Conservation (phyloP, 129 eudicot species). For the Escallonia rubra region DNA sequence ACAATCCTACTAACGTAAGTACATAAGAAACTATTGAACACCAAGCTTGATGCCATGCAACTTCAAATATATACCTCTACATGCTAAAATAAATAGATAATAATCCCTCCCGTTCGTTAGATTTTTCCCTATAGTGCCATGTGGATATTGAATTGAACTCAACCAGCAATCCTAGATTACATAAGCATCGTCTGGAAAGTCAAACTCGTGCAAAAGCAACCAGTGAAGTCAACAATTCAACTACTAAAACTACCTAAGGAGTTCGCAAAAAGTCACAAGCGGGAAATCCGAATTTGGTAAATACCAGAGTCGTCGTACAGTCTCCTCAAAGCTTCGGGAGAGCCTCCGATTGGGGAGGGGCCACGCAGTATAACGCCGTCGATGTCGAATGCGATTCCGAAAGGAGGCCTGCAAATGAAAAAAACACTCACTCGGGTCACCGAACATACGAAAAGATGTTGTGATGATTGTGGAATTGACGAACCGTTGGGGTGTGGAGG, state of each 20-base stretch:
- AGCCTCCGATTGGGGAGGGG: slow-evolving; percentile 47
- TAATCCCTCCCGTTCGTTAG: no score
- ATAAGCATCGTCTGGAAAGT: neutral
- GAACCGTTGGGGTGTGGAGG: slow-evolving; percentile 24
- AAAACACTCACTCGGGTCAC: slow-evolving; percentile 7
- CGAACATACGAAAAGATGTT: neutral
- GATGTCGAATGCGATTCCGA: slow-evolving; percentile 61
- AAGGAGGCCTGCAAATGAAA: slow-evolving; percentile 33
- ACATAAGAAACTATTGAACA: no score
- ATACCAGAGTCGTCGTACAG: slow-evolving; percentile 49
- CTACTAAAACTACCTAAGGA: neutral
- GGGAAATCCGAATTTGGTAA: no score
- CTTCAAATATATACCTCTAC: no score
- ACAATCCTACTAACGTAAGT: no score
- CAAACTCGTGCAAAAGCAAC: no score
- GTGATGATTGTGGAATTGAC: neutral
- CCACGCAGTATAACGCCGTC: slow-evolving; percentile 76
- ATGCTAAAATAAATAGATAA: no score
- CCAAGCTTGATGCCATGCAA: no score
- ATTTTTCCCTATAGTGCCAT: neutral
- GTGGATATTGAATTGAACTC: neutral
- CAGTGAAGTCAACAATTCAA: neutral
- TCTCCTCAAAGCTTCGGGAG: slow-evolving; percentile 45
- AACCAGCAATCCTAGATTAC: neutral
- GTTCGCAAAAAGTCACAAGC: no score